Base-by-base conservation (phyloP, 805 yeast species). In the Starmerella lactis-condensi region DNA sequence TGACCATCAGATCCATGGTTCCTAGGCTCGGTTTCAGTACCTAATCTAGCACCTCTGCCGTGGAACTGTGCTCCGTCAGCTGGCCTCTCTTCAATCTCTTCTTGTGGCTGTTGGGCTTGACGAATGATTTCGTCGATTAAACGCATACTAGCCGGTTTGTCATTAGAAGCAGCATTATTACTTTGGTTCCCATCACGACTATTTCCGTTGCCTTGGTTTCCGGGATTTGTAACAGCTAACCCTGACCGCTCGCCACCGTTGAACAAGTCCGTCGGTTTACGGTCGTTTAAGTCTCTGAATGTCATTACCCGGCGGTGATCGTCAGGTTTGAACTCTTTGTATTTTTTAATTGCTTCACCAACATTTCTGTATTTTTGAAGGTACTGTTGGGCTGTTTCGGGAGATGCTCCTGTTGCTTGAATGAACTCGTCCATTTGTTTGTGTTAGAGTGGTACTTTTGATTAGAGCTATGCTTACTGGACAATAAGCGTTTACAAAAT, bases 241-340 rank as follows among this genome's bases (percentile, higher is more conserved):
- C 67, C 83, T 4, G 78, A 69, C 51, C 74, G 74, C 47, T 75
- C 83, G 32, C 73, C 73, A 10, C 73, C 73, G 3, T 72, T 64
- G 51, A 67, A 51, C 45, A 55, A 45, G 51, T 63, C 44, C 38
- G 62, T 60, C 15, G 56, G 58, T 22, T 50, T 54, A 21, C 51
- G 18, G 15, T n/a, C 39, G 35, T 12, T 40, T n/a, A 51, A 39
- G 33, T 52, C 56, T 18, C 51, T 36, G 24, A 53, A 29, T 4
- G 56, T 48, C 21, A 54, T 47, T 28, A 52, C 41, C 17, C 50
- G 44, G 29, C 22, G 28, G 21, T 36, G 36, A 14, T 32, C 31
- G 15, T 26, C 19, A 14, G 14, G 6, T 8, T 26, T 12, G 13
- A 6, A 10, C 14, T 15, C 21, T 6, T 21, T 6, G 21, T 26